These are phyloP conservation scores for Annulohypoxylon nitens DNA, from an alignment of 495 filamentous ascomycete genomes.

Conservation along the genomic window DNA sequence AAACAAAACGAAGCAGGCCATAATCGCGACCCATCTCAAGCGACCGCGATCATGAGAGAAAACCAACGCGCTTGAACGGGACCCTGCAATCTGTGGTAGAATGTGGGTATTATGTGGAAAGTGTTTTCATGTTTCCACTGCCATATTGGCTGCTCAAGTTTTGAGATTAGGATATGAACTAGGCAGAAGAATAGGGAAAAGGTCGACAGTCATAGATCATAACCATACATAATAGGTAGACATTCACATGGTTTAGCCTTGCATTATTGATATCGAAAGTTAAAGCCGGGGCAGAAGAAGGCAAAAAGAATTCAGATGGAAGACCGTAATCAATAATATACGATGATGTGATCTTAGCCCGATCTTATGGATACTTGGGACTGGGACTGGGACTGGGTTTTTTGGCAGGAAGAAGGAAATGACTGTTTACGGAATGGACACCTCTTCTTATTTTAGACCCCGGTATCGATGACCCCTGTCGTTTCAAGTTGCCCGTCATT, in stretches of 20 bases:
- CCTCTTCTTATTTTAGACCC: conserved; percentile 43
- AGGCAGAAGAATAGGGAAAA: conserved; percentile 10
- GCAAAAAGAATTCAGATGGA: conserved; percentile 28
- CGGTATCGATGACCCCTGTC: conserved; percentile 15
- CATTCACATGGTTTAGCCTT: conserved; percentile 18
- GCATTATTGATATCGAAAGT: neutral
- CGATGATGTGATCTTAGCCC: conserved; percentile 33
- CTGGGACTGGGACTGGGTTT: too few relatives aligned
- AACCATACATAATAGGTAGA: neutral
- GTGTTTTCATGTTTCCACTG: conserved; percentile 22
- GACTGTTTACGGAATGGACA: conserved; percentile 20
- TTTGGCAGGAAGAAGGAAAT: conserved; percentile 28
- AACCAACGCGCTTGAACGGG: conserved; percentile 13
- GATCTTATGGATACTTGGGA: conserved; percentile 10
- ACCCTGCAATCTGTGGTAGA: neutral
- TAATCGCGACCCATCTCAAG: conserved; percentile 24
- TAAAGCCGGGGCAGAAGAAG: conserved; percentile 8
- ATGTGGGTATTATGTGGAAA: conserved; percentile 24
- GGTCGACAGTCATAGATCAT: neutral
- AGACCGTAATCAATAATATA: conserved; percentile 5
- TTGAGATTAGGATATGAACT: conserved; percentile 17
- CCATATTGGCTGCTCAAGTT: conserved; percentile 7
- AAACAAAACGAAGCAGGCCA: conserved; percentile 22
- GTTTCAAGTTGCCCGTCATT: conserved; percentile 37
- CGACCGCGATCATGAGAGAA: neutral